A percentile compares a stretch with the other conserved stretches of the same genome.
phyloP scores from a whole-genome alignment of 768 basidiomycete species.

The Leccinum sublutescens region DNA sequence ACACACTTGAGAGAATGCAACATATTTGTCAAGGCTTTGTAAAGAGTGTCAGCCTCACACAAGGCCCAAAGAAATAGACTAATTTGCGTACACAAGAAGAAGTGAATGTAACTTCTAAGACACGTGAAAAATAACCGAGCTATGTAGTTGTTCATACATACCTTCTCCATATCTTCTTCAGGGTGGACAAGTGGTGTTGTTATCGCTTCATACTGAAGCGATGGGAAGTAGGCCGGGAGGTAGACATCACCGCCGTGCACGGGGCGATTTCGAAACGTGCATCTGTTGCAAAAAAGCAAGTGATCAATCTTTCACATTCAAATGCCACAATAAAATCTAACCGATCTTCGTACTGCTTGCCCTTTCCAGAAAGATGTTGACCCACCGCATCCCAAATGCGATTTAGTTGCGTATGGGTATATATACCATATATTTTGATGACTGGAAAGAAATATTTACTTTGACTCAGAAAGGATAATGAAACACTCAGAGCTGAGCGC shows the following conservation, averaged over 20 bases:
- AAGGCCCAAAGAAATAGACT: not conserved
- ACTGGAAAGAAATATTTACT: constrained; percentile 26
- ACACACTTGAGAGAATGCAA: constrained; percentile 29
- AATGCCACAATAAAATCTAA: constrained; percentile 14
- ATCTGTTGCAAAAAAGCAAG: constrained; percentile 33
- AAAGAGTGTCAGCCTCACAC: constrained; percentile 41
- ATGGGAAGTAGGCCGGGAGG: constrained; percentile 51
- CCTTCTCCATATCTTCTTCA: constrained; percentile 48
- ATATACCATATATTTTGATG: constrained; percentile 50
- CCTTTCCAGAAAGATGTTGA: constrained; percentile 40
- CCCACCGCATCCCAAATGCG: constrained; percentile 49
- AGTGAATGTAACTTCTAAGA: constrained; percentile 50
- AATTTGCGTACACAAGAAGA: constrained; percentile 50
- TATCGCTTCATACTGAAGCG: constrained; percentile 15
- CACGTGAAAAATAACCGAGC: not conserved
- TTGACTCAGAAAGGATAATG: not conserved
- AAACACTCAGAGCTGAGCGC: not conserved
- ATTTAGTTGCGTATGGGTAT: constrained; percentile 47
- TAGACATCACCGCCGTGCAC: constrained; percentile 40
- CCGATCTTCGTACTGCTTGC: constrained; percentile 55
- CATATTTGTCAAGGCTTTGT: constrained; percentile 33
- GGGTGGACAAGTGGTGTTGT: constrained; percentile 34
- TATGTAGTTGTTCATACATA: constrained; percentile 17
- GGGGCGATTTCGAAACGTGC: constrained; percentile 41
- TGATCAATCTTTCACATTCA: not conserved